phyloP scores from a whole-genome alignment of 106 monocot species.

The Dioscorea zingiberensis region DNA sequence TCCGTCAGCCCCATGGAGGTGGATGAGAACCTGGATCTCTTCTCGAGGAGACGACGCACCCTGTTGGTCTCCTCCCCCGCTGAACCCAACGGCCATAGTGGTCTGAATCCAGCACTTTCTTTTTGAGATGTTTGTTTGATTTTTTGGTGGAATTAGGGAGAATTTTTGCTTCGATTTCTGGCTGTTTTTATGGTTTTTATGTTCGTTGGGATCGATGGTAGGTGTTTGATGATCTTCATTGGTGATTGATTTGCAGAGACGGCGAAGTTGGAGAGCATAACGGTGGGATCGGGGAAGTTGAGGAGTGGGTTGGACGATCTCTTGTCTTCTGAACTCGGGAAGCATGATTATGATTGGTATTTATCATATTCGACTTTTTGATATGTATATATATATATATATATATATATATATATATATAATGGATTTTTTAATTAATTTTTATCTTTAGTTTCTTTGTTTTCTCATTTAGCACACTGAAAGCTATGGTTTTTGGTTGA shows the following conservation, averaged over 20 bases:
- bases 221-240: not conserved
- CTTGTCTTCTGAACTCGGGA: conserved; percentile 15
- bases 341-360: conserved; percentile 35
- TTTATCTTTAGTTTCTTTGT: too few relatives aligned
- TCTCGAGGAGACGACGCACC: conserved; percentile 7
- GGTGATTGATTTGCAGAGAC: not conserved
- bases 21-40: conserved; percentile 15
- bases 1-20: not conserved
- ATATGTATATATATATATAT: too few relatives aligned
- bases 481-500: too few relatives aligned
- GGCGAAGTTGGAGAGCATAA: conserved; percentile 1
- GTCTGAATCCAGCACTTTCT: too few relatives aligned
- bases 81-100: not conserved
- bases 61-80: conserved; percentile 1
- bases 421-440: too few relatives aligned
- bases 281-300: conserved; percentile 5
- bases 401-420: too few relatives aligned
- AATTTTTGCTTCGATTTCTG: too few relatives aligned
- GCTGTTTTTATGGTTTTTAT: not conserved
- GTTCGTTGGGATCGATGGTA: too few relatives aligned
- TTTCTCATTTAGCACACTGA: too few relatives aligned
- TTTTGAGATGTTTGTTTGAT: too few relatives aligned
- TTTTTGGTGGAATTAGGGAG: too few relatives aligned
- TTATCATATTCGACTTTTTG: too few relatives aligned
- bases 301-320: conserved; percentile 20